Base-by-base conservation (phyloP, 495 filamentous ascomycete genomes). In the Xylaria flabelliformis region DNA sequence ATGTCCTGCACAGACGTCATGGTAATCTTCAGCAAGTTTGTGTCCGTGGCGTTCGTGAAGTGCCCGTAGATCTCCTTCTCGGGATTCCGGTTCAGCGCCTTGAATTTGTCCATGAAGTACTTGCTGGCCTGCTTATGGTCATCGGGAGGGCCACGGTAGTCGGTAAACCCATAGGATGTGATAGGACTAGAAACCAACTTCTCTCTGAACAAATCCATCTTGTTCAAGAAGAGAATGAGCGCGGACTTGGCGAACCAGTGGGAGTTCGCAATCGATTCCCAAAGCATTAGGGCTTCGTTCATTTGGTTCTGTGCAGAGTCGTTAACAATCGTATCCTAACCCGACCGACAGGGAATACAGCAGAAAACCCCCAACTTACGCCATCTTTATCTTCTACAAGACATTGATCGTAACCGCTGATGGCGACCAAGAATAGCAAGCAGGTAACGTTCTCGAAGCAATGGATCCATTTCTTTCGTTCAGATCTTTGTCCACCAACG, bases 401-500 rank as follows among this genome's bases (percentile, higher is more conserved):
- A 76, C 95, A 95, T 82, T 99, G 96, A 80, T 99, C 96, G 78
- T 98, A 99, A 48, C 95, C 96, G 71, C 94, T 97, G 74, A 99
- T 91, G 44, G 96, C 96, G 63, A 97, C 96, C 77, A 99, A 88
- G 83, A 99, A 99, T 58, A 99, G 86, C 48, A 99, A 85, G 78
- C 92, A 92, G 69, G 94, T 95, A 73, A 99, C 96, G 76, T 97
- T 97, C 78, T 99, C 96, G 80, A 99, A 99, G 83, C 96, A 98
- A 79, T 99, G 96, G 74, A 99, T 98, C 96, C 96, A 99, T 83
- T 99, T 99, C 88, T 99, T 99, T 65, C 96, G 91, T 76, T 99
- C 96, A 29, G 97, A 98, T 74, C 96, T 86, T 81, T 99, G 96
- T 65, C 96, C 96, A 76, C 96, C 96, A 71, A 99, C 96, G 77